Evolutionary conservation across 257 asterid species (phyloP).

Genomic region (Solanum virginianum): DNA sequence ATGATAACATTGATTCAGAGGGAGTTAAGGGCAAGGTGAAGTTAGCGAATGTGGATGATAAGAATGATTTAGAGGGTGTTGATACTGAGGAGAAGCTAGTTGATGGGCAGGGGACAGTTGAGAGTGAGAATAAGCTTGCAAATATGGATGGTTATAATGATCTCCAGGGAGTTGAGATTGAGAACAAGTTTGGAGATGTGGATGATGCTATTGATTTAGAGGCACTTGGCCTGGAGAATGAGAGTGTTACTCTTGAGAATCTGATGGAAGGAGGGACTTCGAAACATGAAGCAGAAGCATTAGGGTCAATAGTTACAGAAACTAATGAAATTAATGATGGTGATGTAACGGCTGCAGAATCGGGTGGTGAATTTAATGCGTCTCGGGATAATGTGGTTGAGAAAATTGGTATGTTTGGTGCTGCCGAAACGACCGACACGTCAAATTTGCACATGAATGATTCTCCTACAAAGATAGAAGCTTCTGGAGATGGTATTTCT

Average conservation of each 20-base stretch:
- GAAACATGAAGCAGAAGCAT: not conserved
- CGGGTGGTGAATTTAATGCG: slow-evolving; percentile 5
- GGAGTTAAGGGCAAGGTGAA: not conserved
- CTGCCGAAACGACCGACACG: slow-evolving; percentile 1
- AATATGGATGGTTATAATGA: not conserved
- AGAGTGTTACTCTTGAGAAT: slow-evolving; percentile 13
- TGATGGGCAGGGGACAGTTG: not conserved
- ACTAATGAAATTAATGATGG: not conserved
- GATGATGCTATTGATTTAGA: not conserved
- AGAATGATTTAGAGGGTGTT: not conserved
- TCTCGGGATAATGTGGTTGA: slow-evolving; percentile 1
- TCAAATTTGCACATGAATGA: slow-evolving; percentile 14
- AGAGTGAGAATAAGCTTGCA: slow-evolving; percentile 2
- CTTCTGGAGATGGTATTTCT: slow-evolving; percentile 36
- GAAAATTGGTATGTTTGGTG: slow-evolving; percentile 4
- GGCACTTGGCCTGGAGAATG: slow-evolving; percentile 1
- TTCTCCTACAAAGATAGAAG: slow-evolving; percentile 29
- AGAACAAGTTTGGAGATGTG: not conserved
- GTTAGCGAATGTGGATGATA: not conserved
- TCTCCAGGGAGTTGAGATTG: not conserved
- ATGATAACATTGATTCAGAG: not conserved
- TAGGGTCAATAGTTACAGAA: not conserved
- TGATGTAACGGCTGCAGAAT: slow-evolving; percentile 5
- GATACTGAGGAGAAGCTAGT: not conserved
- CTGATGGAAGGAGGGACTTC: slow-evolving; percentile 1